phyloP scores from a whole-genome alignment of 805 yeast genomes.

The Zygoascus flipseniorum region DNA sequence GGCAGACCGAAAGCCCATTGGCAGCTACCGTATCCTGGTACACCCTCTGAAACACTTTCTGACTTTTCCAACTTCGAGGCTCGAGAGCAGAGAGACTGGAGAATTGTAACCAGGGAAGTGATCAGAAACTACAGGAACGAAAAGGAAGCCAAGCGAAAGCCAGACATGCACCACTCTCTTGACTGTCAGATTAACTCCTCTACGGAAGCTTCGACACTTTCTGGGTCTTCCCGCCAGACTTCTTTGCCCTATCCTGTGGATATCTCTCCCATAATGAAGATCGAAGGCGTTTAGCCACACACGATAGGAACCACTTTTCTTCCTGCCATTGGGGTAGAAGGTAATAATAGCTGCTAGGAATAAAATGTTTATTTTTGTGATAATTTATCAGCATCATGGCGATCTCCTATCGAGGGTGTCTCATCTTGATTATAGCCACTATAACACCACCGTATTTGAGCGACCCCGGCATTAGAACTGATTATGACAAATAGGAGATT shows the following conservation, averaged over 20 bases:
- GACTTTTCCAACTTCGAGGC: background rate
- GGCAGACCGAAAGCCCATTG: background rate
- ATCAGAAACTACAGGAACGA: slow-evolving; percentile 1
- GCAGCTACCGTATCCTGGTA: slow-evolving; percentile 5
- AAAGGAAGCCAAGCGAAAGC: background rate
- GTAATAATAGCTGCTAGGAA: background rate
- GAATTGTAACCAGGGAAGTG: slow-evolving; percentile 1
- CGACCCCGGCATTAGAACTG: no score
- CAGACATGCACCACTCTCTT: background rate
- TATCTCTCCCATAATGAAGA: background rate
- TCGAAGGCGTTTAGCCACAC: background rate
- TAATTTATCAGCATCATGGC: background rate
- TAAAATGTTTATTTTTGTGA: background rate
- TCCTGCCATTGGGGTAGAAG: background rate
- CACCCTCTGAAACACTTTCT: slow-evolving; percentile 3
- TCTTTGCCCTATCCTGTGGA: background rate
- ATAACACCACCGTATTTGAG: no score
- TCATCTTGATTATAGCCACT: no score
- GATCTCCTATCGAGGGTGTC: no score
- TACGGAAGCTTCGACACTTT: background rate
- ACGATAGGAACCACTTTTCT: background rate
- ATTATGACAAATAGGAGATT: no score
- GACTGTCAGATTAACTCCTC: background rate
- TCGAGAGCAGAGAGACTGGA: slow-evolving; percentile 3
- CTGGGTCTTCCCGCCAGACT: background rate